These are phyloP conservation scores for Saturnispora gosingensis DNA, from an alignment of 805 yeast species.

Conservation along the genomic window DNA sequence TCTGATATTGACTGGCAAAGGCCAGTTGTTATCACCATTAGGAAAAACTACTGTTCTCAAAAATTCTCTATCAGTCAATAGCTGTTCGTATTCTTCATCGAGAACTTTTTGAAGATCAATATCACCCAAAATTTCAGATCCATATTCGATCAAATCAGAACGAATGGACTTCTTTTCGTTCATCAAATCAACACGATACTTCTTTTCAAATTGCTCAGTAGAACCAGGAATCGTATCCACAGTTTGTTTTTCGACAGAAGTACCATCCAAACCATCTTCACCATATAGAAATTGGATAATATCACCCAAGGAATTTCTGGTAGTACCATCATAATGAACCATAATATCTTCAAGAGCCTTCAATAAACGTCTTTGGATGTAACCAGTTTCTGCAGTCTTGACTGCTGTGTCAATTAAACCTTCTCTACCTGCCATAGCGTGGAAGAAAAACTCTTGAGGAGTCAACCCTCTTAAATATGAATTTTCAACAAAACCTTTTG, in stretches of 20 bases:
- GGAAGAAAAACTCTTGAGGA: slow-evolving; percentile 98
- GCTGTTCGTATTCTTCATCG: slow-evolving; percentile 78
- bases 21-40: slow-evolving; percentile 95
- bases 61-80: slow-evolving; percentile 65
- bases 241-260: slow-evolving; percentile 94
- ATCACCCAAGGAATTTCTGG: slow-evolving; percentile 95
- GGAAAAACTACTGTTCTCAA: slow-evolving; percentile 75
- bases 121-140: slow-evolving; percentile 85
- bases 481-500: slow-evolving; percentile 96
- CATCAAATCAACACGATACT: slow-evolving; percentile 82
- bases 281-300: slow-evolving; percentile 94
- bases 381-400: slow-evolving; percentile 98
- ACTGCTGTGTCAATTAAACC: slow-evolving; percentile 99
- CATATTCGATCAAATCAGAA: slow-evolving; percentile 75
- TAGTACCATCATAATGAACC: slow-evolving; percentile 92
- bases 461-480: slow-evolving; percentile 95
- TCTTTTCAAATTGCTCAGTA: slow-evolving; percentile 67
- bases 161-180: slow-evolving; percentile 49
- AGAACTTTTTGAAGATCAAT: slow-evolving; percentile 68
- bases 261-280: slow-evolving; percentile 98
- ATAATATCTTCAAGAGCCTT: slow-evolving; percentile 97
- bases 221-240: slow-evolving; percentile 94
- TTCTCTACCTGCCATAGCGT: slow-evolving; percentile 99
- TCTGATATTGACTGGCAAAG: slow-evolving; percentile 92
- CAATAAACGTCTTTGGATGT: slow-evolving; percentile 94